Evolutionary conservation across 2,329 filamentous ascomycete species (phyloP), one percentile per base, ranked within the genome.

Genomic region (Penicillium sp.): DNA sequence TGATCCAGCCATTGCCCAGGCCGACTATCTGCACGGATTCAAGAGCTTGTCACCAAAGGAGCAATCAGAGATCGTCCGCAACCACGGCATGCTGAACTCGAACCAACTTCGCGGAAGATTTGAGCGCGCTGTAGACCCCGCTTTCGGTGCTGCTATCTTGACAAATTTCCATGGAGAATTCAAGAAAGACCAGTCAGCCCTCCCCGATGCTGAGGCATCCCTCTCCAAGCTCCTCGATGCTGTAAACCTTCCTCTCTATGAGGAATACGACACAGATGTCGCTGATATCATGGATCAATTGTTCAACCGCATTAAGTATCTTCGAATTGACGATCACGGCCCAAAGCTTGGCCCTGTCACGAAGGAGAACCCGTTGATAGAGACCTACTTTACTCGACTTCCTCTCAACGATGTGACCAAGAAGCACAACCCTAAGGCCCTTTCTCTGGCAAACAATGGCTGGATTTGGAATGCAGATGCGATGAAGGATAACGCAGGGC

Each of bases 401-500:
- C 90, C 92, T 1, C 72, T 83, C 27, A 96, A 96, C 65, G 85
- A 89, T 11, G 85, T 82, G 11, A 96, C 94, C 0, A 82, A 85
- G 58, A 87, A 90, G 67, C 88, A 95, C 67, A 86, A 86, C 54
- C 81, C 86, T 1, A 87, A 88, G 54, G 88, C 92, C 42, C 81
- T 96, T 44, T 90, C 90, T 2, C 77, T 99, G 49, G 92, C 88
- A 40, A 97, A 97, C 75, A 99, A 99, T 69, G 94, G 94, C 42
- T 99, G 94, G 94, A 92, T 99, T 8, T 99, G 94, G 94, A 93
- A 90, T 55, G 93, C 93, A 6, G 95, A 97, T 75, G 93, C 94
- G 1, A 83, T 97, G 74, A 83, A 90, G 42, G 94, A 99, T 76
- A 94, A 97, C 68, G 94, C 94, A 27, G 95, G 95, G 0, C 89